Evolutionary conservation across 164 flowering plant genomes (phyloP).

Genomic region (Magnolia changhungtana): DNA sequence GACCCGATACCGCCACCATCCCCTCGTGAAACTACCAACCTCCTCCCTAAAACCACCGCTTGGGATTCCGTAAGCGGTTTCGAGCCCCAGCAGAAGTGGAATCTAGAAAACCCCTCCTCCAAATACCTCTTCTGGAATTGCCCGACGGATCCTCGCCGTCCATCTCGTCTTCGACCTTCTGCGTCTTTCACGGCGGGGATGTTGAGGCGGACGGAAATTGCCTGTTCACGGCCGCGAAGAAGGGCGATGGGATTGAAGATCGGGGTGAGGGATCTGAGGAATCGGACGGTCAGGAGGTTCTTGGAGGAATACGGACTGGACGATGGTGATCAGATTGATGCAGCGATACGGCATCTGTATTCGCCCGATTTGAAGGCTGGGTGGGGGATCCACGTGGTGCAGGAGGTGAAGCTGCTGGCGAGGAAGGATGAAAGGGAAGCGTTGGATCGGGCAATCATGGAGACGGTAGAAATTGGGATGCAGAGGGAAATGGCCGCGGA

Average conservation of each 20-base stretch:
- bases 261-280: constrained; percentile 66
- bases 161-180: constrained; percentile 46
- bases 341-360: constrained; percentile 64
- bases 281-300: constrained; percentile 74
- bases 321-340: constrained; percentile 34
- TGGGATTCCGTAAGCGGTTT: constrained; percentile 74
- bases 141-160: constrained; percentile 24
- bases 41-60: background rate
- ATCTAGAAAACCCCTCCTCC: constrained; percentile 39
- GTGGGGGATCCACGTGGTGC: constrained; percentile 96
- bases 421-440: constrained; percentile 58
- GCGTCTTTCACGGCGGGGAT: constrained; percentile 81
- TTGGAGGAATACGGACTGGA: constrained; percentile 58
- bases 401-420: constrained; percentile 83
- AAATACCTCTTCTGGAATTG: constrained; percentile 84
- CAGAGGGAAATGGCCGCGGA: constrained; percentile 92
- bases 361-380: constrained; percentile 79
- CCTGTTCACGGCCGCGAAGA: constrained; percentile 73
- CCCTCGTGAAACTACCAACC: background rate
- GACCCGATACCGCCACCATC: constrained; percentile 16
- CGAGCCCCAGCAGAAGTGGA: constrained; percentile 70
- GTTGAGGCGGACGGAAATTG: constrained; percentile 95
- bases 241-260: constrained; percentile 42
- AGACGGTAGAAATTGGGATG: constrained; percentile 71
- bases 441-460: constrained; percentile 62